Percentiles rank a stretch among this genome's conserved stretches.
phyloP scores from a whole-genome alignment of 1,284 basidiomycete genomes.

The Cronartium ribicola region DNA sequence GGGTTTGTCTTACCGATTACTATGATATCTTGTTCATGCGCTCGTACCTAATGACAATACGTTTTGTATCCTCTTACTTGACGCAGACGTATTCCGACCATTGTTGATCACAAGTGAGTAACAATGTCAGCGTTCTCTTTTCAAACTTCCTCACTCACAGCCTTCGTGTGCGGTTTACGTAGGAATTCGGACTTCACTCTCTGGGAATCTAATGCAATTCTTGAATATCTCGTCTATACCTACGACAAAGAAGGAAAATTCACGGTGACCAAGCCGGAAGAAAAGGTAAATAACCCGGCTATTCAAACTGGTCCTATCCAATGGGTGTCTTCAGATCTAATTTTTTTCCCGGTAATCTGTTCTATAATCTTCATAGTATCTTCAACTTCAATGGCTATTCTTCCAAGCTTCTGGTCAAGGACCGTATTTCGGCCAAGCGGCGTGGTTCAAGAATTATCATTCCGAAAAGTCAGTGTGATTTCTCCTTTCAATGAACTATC shows the following conservation, averaged over 20 bases:
- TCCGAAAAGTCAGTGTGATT: slow-evolving; percentile 9
- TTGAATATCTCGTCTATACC: slow-evolving; percentile 47
- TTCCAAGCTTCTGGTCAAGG: slow-evolving; percentile 25
- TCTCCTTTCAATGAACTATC: neutral
- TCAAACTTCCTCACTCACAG: neutral
- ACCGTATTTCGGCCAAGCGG: slow-evolving; percentile 15
- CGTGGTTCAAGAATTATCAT: slow-evolving; percentile 7
- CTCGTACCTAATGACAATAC: neutral
- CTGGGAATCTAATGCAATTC: slow-evolving; percentile 48
- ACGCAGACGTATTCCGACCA: slow-evolving; percentile 22
- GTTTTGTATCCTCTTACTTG: neutral
- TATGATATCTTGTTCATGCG: neutral
- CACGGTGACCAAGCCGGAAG: slow-evolving; percentile 6
- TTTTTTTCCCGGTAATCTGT: no score
- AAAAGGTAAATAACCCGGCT: neutral
- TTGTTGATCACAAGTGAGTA: slow-evolving; percentile 18
- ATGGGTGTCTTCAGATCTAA: no score
- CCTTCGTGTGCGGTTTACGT: slow-evolving; percentile 13
- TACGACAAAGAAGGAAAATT: slow-evolving; percentile 45
- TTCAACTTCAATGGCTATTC: slow-evolving; percentile 17
- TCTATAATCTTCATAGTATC: neutral
- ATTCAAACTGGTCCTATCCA: neutral
- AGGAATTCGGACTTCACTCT: slow-evolving; percentile 42
- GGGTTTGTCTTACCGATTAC: neutral
- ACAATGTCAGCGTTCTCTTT: neutral